phyloP scores from a whole-genome alignment of 352 stramenopile genomes.

The Blastocystis sp. region DNA sequence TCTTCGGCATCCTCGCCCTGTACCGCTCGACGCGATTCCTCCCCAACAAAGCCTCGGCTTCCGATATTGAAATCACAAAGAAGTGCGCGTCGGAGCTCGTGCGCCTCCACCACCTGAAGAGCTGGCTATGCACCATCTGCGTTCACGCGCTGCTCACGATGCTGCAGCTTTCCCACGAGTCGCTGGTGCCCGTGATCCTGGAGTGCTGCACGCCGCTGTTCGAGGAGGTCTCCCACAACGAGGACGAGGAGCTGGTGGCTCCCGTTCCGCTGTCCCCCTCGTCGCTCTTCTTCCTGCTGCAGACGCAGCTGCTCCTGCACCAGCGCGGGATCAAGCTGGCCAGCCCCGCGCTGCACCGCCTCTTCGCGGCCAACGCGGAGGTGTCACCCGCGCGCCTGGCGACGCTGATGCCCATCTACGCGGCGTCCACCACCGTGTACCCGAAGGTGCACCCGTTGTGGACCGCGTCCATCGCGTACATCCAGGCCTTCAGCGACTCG shows the following conservation, averaged over 20 bases:
- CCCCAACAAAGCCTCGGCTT: neutral
- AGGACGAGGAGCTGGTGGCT: slow-evolving; percentile 24
- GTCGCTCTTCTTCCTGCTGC: slow-evolving; percentile 10
- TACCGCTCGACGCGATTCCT: slow-evolving; percentile 50
- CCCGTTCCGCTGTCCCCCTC: slow-evolving; percentile 10
- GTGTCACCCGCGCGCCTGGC: neutral
- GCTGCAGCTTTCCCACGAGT: neutral
- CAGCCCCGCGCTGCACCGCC: neutral
- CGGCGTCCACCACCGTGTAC: slow-evolving; percentile 8
- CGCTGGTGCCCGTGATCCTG: slow-evolving; percentile 4
- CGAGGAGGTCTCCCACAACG: neutral
- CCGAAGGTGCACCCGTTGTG: slow-evolving; percentile 48
- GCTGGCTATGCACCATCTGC: slow-evolving; percentile 27
- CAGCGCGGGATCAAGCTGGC: neutral
- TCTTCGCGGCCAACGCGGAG: neutral
- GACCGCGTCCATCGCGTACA: neutral
- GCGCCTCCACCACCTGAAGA: neutral
- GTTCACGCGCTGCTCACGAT: slow-evolving; percentile 21
- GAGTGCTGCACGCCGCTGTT: neutral
- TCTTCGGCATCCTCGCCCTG: slow-evolving; percentile 51
- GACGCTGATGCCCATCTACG: slow-evolving; percentile 17
- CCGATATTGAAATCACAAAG: neutral
- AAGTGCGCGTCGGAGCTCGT: slow-evolving; percentile 23
- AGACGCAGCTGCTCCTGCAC: slow-evolving; percentile 10
- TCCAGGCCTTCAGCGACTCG: neutral